These are phyloP conservation scores for Rhodotorula babjevae DNA, from an alignment of 768 basidiomycete species.

Conservation along the genomic window DNA sequence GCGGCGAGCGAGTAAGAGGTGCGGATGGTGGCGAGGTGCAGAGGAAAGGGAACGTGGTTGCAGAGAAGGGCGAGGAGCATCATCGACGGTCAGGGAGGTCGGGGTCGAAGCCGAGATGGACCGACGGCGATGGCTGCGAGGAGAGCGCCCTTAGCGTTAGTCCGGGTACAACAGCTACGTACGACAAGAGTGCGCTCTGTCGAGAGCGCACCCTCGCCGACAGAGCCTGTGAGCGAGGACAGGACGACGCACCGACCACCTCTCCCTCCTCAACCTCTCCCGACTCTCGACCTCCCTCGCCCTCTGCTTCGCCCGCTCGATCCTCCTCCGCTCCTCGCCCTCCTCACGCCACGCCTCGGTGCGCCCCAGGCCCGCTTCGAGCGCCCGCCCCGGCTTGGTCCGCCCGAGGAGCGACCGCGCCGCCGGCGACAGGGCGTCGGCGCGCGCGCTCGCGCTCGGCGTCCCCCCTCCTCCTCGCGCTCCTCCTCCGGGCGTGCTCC, in stretches of 20 bases:
- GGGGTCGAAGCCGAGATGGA: slow-evolving; percentile 19
- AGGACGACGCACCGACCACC: slow-evolving; percentile 33
- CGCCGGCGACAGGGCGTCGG: slow-evolving; percentile 30
- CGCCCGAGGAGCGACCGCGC: slow-evolving; percentile 25
- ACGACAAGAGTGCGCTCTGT: too few relatives aligned
- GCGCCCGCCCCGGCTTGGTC: slow-evolving; percentile 25
- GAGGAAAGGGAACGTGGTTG: too few relatives aligned
- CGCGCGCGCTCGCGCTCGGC: slow-evolving; percentile 17
- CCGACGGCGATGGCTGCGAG: slow-evolving; percentile 18
- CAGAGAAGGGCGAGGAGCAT: too few relatives aligned
- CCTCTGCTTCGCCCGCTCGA: slow-evolving; percentile 8
- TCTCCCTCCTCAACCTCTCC: slow-evolving; percentile 28
- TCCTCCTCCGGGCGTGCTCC: background rate
- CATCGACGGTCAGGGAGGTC: slow-evolving; percentile 6
- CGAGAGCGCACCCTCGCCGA: too few relatives aligned
- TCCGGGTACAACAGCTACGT: too few relatives aligned
- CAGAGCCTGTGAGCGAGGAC: too few relatives aligned
- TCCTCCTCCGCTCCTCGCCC: slow-evolving; percentile 16
- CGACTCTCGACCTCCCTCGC: slow-evolving; percentile 32
- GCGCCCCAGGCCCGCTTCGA: slow-evolving; percentile 24
- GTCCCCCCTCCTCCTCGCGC: background rate
- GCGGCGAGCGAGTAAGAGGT: too few relatives aligned
- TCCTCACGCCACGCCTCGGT: background rate
- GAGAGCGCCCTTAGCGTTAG: background rate
- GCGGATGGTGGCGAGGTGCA: too few relatives aligned